A percentile compares a stretch with the other conserved stretches of the same genome.
Evolutionary conservation across 2,329 filamentous ascomycete genomes (phyloP).

Genomic region (Didymella pinodella): DNA sequence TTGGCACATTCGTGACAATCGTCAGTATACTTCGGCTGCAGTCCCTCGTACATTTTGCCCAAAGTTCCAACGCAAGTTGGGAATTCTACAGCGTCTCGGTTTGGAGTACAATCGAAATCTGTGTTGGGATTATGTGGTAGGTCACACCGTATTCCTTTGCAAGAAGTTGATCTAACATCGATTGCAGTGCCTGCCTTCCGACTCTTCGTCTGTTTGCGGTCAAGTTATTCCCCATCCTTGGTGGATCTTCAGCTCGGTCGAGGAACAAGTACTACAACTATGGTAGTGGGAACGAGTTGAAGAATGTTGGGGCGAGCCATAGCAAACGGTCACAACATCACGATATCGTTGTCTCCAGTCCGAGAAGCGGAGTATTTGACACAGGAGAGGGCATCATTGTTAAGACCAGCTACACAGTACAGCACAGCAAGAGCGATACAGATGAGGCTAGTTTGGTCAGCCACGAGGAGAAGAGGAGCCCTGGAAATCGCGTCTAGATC

Average conservation of each 20-base stretch:
- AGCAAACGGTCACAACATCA: conserved; percentile 19
- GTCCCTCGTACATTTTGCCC: conserved; percentile 54
- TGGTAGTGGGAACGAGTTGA: conserved; percentile 35
- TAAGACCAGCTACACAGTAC: conserved; percentile 31
- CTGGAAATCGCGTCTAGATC: conserved; percentile 1
- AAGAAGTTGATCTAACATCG: not conserved
- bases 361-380: conserved; percentile 12
- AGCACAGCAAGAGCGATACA: conserved; percentile 27
- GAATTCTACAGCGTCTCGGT: conserved; percentile 52
- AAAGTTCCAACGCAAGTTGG: conserved; percentile 52
- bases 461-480: conserved; percentile 15
- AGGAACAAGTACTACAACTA: conserved; percentile 38
- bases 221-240: conserved; percentile 46
- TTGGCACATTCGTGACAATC: conserved; percentile 53
- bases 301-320: conserved; percentile 22
- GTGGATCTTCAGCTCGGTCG: conserved; percentile 45
- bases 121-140: conserved; percentile 54
- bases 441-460: conserved; percentile 32
- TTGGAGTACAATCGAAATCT: conserved; percentile 55
- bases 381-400: conserved; percentile 28
- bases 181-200: conserved; percentile 52
- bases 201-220: conserved; percentile 50
- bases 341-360: conserved; percentile 12
- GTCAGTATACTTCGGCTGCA: conserved; percentile 56
- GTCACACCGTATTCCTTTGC: not conserved